Percentiles rank a stretch among this genome's conserved stretches.
phyloP scores from a whole-genome alignment of 2,329 filamentous ascomycete genomes.

The Penicillium rolfsii region DNA sequence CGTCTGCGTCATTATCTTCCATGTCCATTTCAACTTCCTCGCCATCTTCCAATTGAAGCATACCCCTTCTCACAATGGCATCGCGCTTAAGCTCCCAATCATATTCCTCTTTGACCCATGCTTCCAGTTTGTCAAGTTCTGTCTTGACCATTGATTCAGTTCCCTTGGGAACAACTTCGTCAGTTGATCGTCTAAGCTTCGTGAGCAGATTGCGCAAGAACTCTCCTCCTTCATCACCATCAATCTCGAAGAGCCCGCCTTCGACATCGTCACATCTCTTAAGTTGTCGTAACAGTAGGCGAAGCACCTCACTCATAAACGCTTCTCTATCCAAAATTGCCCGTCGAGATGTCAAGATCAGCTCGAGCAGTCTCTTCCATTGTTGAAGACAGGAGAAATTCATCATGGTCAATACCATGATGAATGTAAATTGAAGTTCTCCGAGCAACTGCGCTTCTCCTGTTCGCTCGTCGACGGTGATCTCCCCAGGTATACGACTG shows the following conservation, averaged over 20 bases:
- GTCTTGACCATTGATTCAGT: conserved; percentile 50
- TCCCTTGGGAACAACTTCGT: conserved; percentile 45
- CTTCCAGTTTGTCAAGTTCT: conserved; percentile 59
- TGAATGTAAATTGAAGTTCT: conserved; percentile 65
- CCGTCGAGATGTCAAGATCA: conserved; percentile 60
- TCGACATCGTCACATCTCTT: conserved; percentile 62
- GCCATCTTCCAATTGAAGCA: conserved; percentile 65
- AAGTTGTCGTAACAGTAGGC: conserved; percentile 57
- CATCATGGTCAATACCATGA: conserved; percentile 66
- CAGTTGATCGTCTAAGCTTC: conserved; percentile 56
- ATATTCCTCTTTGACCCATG: conserved; percentile 57
- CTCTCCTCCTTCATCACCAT: conserved; percentile 54
- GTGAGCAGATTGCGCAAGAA: conserved; percentile 58
- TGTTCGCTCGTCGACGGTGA: conserved; percentile 30
- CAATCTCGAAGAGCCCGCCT: conserved; percentile 63
- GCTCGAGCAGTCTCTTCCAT: conserved; percentile 62
- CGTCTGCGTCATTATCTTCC: conserved; percentile 63
- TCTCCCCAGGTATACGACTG: conserved; percentile 28
- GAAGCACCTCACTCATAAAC: conserved; percentile 58
- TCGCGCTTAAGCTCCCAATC: conserved; percentile 61
- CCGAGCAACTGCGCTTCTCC: conserved; percentile 54
- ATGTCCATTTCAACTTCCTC: conserved; percentile 64
- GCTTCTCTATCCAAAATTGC: conserved; percentile 54
- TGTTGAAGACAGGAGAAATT: conserved; percentile 69
- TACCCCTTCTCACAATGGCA: conserved; percentile 58